Evolutionary conservation across 2,329 filamentous ascomycete species (phyloP).

Genomic region (Coniochaeta sp.): DNA sequence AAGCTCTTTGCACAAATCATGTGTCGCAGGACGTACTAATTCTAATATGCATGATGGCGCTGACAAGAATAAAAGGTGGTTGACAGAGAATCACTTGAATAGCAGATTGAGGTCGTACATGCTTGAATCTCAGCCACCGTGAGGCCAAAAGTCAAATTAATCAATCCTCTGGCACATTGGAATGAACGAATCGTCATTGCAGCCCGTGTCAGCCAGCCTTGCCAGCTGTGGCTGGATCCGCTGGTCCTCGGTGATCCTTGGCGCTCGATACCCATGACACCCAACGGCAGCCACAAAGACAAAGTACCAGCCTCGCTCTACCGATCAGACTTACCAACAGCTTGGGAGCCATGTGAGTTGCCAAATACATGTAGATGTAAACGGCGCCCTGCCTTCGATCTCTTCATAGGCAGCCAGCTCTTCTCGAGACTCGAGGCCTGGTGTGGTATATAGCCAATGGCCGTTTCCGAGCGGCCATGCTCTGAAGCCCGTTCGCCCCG

Average conservation of each 20-base stretch:
- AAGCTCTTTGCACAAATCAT: not conserved
- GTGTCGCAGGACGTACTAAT: not conserved
- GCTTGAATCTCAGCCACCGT: not conserved
- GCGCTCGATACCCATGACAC: no score
- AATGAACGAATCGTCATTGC: not conserved
- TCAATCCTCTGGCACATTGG: no score
- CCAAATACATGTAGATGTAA: not conserved
- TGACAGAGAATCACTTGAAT: not conserved
- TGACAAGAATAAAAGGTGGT: not conserved
- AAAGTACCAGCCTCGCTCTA: not conserved
- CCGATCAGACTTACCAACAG: no score
- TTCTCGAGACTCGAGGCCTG: no score
- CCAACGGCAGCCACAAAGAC: not conserved
- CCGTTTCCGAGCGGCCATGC: no score
- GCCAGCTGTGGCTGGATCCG: not conserved
- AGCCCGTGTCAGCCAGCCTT: not conserved
- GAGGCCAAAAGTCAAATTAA: not conserved
- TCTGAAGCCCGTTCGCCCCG: no score
- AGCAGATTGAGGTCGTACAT: not conserved
- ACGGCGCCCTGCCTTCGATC: no score
- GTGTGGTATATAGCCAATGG: no score
- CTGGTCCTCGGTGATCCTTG: not conserved
- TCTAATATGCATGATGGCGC: not conserved
- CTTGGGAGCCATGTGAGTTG: no score
- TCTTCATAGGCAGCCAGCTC: no score